Evolutionary conservation across 257 asterid genomes (phyloP).

Genomic region (Vinca minor): DNA sequence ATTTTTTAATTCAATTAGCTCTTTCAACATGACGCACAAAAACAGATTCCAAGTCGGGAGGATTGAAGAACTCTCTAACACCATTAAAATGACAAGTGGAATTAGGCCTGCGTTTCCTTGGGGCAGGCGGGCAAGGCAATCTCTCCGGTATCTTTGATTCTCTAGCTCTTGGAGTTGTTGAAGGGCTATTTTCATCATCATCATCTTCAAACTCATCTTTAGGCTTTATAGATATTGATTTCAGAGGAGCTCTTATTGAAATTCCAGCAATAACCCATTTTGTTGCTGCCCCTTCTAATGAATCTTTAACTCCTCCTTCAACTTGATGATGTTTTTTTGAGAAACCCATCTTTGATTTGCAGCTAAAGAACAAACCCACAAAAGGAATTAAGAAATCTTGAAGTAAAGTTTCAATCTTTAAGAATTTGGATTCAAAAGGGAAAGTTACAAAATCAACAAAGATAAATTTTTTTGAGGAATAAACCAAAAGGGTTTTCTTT

Average conservation of each 20-base stretch:
- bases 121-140: slow-evolving; percentile 69
- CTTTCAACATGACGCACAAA: slow-evolving; percentile 56
- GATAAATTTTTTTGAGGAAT: too few relatives aligned
- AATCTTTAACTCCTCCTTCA: slow-evolving; percentile 41
- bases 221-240: slow-evolving; percentile 39
- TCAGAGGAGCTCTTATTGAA: slow-evolving; percentile 47
- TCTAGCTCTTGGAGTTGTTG: slow-evolving; percentile 77
- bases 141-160: slow-evolving; percentile 58
- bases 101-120: slow-evolving; percentile 65
- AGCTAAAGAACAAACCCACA: slow-evolving; percentile 3
- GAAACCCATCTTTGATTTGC: slow-evolving; percentile 40
- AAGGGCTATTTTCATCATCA: slow-evolving; percentile 25
- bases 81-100: slow-evolving; percentile 46
- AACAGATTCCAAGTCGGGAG: slow-evolving; percentile 76
- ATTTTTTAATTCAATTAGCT: slow-evolving; percentile 34
- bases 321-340: slow-evolving; percentile 50
- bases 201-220: slow-evolving; percentile 29
- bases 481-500: slow-evolving; percentile 26
- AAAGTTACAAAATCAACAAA: slow-evolving; percentile 23
- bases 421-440: too few relatives aligned
- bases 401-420: too few relatives aligned
- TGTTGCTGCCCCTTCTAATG: slow-evolving; percentile 37
- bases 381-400: neutral
- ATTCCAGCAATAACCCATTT: slow-evolving; percentile 68
- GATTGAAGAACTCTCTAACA: slow-evolving; percentile 53